Base-by-base conservation (phyloP, 176 grass and related monocot genomes). In the Miscanthus lutarioriparius region DNA sequence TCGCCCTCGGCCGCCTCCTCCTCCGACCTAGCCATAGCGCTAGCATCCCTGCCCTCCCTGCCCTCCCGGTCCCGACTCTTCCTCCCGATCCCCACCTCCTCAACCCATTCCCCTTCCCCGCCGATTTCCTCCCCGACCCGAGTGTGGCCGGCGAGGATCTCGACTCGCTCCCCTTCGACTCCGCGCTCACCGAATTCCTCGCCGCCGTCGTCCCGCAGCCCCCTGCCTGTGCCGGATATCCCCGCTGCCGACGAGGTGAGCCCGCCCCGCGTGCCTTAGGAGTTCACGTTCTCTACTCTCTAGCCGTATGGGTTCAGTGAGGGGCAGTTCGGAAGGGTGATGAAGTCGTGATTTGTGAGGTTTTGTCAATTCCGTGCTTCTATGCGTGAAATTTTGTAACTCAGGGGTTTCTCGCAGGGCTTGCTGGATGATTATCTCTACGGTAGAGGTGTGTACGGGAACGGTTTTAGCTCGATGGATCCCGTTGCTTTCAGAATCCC, bases 141-240 rank as follows among this genome's bases (percentile, higher is more conserved):
- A 68, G 40, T 49, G 76, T 90, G 33, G 12, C 44, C 1, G 35
- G 59, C 36, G 78, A 89, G 64, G 85, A 82, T 20, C 80, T 87
- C 51, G 70, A 81, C 3, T 62, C 87, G 10, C 87, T 98, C 68
- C 89, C 85, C 32, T 80, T 89, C 39, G 78, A 51, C 72, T 76
- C 83, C 37, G 91, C 91, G 43, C 73, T 95, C n/a, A 79, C 83
- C 39, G 87, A 85, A 20, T 72, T 95, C 51, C 86, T 98, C 58
- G 87, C 85, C 25, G 74, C 80, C 38, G 61, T 87, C 39, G 35
- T 93, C 61, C 96, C 91, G 54, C 87, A 67, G 79, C 27, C 54
- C 54, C 77, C 77, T 67, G 22, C 83, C 33, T 33, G 36, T 47
- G 69, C 56, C 86, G 43, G 74, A 64, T 25, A 23, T 73, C 47